Conservation (phyloP, 805 yeast species). For the Candida ipomoeae region DNA sequence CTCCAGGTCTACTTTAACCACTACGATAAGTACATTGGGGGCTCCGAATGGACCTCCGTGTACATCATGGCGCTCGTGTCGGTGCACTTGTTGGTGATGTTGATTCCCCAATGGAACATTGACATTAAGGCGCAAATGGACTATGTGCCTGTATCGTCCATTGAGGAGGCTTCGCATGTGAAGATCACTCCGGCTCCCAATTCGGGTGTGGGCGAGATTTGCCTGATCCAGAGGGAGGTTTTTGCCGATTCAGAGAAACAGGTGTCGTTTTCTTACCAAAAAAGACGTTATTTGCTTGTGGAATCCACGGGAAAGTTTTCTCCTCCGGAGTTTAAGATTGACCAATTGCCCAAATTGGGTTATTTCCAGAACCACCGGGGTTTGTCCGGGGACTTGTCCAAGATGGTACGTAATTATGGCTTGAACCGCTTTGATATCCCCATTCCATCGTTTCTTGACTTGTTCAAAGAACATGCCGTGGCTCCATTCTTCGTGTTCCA, state of each 20-base stretch:
- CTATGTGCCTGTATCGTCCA: constrained; percentile 47
- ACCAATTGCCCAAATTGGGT: constrained; percentile 52
- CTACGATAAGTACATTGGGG: constrained; percentile 79
- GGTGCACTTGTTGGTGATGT: constrained; percentile 69
- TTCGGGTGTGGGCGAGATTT: constrained; percentile 81
- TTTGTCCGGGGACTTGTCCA: constrained; percentile 47
- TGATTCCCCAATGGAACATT: constrained; percentile 93
- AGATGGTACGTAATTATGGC: constrained; percentile 62
- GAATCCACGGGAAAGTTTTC: constrained; percentile 51
- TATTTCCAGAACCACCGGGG: constrained; percentile 58
- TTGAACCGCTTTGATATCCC: constrained; percentile 90
- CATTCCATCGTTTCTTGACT: constrained; percentile 82
- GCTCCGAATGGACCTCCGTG: constrained; percentile 95
- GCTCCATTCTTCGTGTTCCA: constrained; percentile 98
- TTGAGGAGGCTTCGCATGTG: constrained; percentile 66
- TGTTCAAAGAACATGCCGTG: constrained; percentile 95
- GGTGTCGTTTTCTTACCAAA: constrained; percentile 78
- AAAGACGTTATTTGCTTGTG: constrained; percentile 80
- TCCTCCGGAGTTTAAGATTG: constrained; percentile 78
- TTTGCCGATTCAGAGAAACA: constrained; percentile 58
- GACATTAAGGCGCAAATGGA: constrained; percentile 66
- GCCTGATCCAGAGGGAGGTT: constrained; percentile 51
- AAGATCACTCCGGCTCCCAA: constrained; percentile 79
- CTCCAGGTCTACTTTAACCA: constrained; percentile 57
- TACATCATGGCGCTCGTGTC: constrained; percentile 72